These are phyloP conservation scores for Coleophoma eucalyptorum DNA, from an alignment of 2,329 filamentous ascomycete species.

Conservation along the genomic window DNA sequence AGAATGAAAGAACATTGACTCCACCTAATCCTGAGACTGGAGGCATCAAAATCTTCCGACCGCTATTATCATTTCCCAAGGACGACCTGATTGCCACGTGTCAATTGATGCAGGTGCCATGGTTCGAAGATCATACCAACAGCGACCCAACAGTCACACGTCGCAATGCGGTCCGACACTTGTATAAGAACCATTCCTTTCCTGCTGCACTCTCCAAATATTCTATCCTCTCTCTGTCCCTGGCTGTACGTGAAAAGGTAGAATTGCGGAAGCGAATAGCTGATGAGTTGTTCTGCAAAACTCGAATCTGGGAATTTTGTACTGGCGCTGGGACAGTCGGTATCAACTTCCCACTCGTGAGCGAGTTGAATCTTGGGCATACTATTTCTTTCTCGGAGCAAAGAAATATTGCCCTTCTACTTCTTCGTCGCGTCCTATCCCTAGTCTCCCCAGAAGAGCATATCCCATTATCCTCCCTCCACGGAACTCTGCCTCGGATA, in stretches of 20 bases:
- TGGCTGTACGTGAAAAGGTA: conserved; percentile 42
- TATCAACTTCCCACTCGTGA: not conserved
- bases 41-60: conserved; percentile 64
- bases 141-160: conserved; percentile 69
- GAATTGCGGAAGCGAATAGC: conserved; percentile 47
- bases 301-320: not conserved
- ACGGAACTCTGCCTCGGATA: conserved; percentile 32
- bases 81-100: conserved; percentile 73
- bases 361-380: not conserved
- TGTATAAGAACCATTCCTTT: conserved; percentile 55
- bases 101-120: conserved; percentile 59
- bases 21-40: conserved; percentile 45
- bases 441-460: conserved; percentile 43
- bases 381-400: conserved; percentile 14
- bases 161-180: conserved; percentile 75
- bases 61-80: conserved; percentile 69
- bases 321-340: not conserved
- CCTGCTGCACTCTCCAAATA: conserved; percentile 67
- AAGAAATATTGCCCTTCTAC: conserved; percentile 29
- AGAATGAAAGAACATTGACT: conserved; percentile 4
- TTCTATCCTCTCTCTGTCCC: conserved; percentile 58
- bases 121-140: conserved; percentile 88
- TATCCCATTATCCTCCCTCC: conserved; percentile 38
- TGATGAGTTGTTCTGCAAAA: conserved; percentile 34
- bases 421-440: conserved; percentile 43